Evolutionary conservation across 768 basidiomycete genomes (phyloP), one percentile per base, ranked within the genome.

Genomic region (Tulasnella sp.): DNA sequence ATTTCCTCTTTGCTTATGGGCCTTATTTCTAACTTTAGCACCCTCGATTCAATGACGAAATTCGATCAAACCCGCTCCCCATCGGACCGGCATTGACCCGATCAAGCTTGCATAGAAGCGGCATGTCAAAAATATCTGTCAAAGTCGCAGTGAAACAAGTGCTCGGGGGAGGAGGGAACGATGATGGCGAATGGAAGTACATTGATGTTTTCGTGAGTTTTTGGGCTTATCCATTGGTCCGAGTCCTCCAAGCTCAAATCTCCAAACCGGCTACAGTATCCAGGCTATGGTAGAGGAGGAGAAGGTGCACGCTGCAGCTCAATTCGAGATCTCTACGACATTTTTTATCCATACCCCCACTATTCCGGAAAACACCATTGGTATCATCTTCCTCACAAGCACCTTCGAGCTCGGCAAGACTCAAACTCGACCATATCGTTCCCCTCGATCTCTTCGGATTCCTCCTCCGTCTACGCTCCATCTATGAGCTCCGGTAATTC

Each of bases 171-270:
- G 71, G 71, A 12, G 71, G 71, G 16, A 72, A 72, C 26, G 71
- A 72, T 39, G 39, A 64, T 41, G 71, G 71, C 5, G 71, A 72
- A 40, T 72, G 71, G 71, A 72, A 72, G 32, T 65, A 72, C 39
- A 34, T 63, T 7, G 62, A 72, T 42, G 42, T 72, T 22, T 72
- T 72, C 39, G 71, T 72, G 35, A 67, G 71, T 72, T 35, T 16
- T 17, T 47, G n/a, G n/a, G n/a, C n/a, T n/a, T n/a, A n/a, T n/a
- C n/a, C n/a, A n/a, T n/a, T n/a, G n/a, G n/a, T n/a, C n/a, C n/a
- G n/a, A n/a, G n/a, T n/a, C 34, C 12, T 11, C 34, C 52, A 71
- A 3, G 16, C 8, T 59, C 14, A 36, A 63, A 44, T n/a, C n/a
- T 16, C 29, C 17, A 5, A 22, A 6, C 19, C 8, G 16, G 16